phyloP scores from a whole-genome alignment of 768 basidiomycete genomes.

The Mycena leptocephala region DNA sequence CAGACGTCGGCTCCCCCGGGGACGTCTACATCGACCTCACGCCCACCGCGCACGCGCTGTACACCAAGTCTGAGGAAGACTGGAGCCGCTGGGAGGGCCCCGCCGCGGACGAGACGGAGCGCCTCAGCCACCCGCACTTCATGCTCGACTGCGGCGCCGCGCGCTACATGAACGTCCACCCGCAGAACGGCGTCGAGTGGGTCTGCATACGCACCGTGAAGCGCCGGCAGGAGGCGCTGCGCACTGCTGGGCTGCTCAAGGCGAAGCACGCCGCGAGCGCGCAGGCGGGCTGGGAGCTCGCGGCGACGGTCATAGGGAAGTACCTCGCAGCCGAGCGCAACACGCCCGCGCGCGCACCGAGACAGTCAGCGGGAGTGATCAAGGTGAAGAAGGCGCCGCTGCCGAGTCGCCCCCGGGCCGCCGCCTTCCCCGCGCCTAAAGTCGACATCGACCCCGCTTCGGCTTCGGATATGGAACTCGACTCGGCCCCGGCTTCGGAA shows the following conservation, averaged over 20 bases:
- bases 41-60: neutral
- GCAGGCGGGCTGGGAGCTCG: neutral
- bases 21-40: constrained; percentile 25
- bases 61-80: constrained; percentile 6
- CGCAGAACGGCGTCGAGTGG: constrained; percentile 16
- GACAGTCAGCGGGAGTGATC: no score
- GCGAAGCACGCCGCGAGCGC: neutral
- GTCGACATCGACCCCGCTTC: no score
- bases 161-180: constrained; percentile 5
- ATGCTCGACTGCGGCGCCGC: neutral
- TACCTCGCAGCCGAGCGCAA: constrained; percentile 14
- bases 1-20: constrained; percentile 19
- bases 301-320: neutral
- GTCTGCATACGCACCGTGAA: neutral
- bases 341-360: no score
- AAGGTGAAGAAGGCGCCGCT: no score
- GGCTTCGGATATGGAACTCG: no score
- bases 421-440: no score
- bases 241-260: neutral
- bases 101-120: neutral
- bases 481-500: neutral
- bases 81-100: constrained; percentile 10
- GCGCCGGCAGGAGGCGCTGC: neutral
- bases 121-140: neutral
- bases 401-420: no score